Conservation (phyloP, 805 yeast species). For the Cyberlindnera nakhonratchasimensis region DNA sequence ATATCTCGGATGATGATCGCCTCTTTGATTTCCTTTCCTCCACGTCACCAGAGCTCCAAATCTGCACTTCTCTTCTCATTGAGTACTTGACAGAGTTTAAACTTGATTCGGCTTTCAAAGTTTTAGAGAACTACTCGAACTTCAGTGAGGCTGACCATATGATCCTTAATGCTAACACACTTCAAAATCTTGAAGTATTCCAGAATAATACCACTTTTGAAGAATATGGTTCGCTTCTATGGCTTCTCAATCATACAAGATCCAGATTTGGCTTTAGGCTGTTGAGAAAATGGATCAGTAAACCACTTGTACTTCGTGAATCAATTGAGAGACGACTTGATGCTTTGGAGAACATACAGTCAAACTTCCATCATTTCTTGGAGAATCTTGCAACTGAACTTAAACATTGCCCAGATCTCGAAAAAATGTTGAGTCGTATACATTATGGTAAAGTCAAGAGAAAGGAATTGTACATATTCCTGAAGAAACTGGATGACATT, state of each 20-base stretch:
- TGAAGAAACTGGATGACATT: conserved; percentile 38
- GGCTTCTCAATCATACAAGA: conserved; percentile 78
- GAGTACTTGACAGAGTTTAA: conserved; percentile 60
- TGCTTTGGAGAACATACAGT: conserved; percentile 52
- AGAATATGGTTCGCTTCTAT: conserved; percentile 65
- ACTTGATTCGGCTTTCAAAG: conserved; percentile 51
- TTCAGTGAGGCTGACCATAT: conserved; percentile 48
- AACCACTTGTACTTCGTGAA: conserved; percentile 58
- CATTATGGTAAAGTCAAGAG: conserved; percentile 58
- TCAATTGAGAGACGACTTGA: conserved; percentile 58
- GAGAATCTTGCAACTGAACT: conserved; percentile 33
- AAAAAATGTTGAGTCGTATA: conserved; percentile 52
- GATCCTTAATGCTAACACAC: conserved; percentile 61
- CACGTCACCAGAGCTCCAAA: conserved; percentile 27
- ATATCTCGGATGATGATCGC: conserved; percentile 10
- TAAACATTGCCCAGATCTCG: conserved; percentile 50
- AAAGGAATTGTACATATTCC: conserved; percentile 53
- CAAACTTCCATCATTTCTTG: conserved; percentile 37
- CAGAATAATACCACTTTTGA: conserved; percentile 54
- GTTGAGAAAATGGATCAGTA: conserved; percentile 67
- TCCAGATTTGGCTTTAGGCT: conserved; percentile 73
- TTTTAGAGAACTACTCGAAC: conserved; percentile 46
- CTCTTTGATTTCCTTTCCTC: conserved; percentile 30
- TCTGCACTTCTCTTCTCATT: conserved; percentile 45
- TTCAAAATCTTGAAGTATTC: conserved; percentile 74